Base-by-base conservation (phyloP, 2,329 filamentous ascomycete species). In the Colletotrichum eremochloae region DNA sequence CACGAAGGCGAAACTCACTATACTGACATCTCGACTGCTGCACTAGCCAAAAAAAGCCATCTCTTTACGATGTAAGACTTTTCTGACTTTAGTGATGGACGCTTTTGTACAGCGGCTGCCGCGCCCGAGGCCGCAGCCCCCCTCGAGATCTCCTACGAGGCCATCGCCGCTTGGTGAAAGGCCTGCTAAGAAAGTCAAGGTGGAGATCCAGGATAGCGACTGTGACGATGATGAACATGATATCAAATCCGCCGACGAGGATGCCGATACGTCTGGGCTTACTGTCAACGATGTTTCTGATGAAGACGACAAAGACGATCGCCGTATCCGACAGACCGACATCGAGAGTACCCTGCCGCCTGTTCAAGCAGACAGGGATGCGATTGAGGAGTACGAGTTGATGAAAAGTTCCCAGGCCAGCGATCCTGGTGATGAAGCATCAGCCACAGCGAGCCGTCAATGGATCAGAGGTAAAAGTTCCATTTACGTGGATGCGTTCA, bases 401-500 rank as follows among this genome's bases (percentile, higher is more conserved):
- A 91, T 91, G 74, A 89, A 89, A 75, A 87, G 88, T 38, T 90
- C 88, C 29, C 88, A 90, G 72, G 68, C 72, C 5, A 78, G 80
- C 57, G 75, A 76, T 2, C 77, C 78, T n/a, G 77, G 79, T 20
- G 80, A 85, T 85, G 63, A 88, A 14, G 24, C 29, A n/a, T 38
- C 50, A 12, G 38, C 40, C n/a, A 48, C 11, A 12, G 18, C 60
- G n/a, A 56, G 73, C 5, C 76, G 79, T 5, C 61, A 72, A 72
- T 97, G 94, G 94, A 82, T 91, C 5, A 90, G 87, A 77, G 94
- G 94, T 0, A 91, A 90, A 79, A 97, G 92, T 78, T 98, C 95
- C 1, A 94, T 99, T 67, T 99, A 99, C 77, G 94, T 98, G 24
- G 96, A 99, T 82, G 96, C 96, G 0, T 99, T 99, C 85, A 97